Evolutionary conservation across 2,329 filamentous ascomycete genomes (phyloP).

Genomic region (Microsporum canis): DNA sequence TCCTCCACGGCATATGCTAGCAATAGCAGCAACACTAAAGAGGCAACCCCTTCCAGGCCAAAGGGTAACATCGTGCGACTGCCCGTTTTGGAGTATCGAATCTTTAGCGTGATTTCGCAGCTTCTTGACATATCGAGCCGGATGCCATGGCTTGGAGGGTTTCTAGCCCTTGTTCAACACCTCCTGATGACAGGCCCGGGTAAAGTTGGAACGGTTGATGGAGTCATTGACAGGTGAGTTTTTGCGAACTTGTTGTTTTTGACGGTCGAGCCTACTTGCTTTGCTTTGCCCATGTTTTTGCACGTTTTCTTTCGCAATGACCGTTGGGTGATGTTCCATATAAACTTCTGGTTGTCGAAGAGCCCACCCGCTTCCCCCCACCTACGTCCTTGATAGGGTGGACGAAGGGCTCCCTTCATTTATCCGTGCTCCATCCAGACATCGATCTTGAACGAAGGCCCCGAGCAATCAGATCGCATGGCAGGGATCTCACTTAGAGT

Average conservation of each 20-base stretch:
- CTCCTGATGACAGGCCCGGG: conserved; percentile 62
- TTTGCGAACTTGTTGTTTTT: conserved; percentile 12
- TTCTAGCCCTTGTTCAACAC: conserved; percentile 65
- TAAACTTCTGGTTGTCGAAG: neutral
- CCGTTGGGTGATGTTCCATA: conserved; percentile 6
- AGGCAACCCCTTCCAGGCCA: conserved; percentile 19
- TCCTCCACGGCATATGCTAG: conserved; percentile 10
- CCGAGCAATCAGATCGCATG: conserved; percentile 18
- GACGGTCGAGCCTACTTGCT: conserved; percentile 3
- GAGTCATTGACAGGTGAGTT: conserved; percentile 82
- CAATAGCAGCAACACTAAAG: conserved; percentile 6
- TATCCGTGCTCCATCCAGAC: conserved; percentile 1
- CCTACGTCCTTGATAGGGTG: neutral
- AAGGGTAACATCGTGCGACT: conserved; percentile 28
- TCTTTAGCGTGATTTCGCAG: conserved; percentile 63
- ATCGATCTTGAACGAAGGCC: conserved; percentile 1
- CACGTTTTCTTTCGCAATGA: conserved; percentile 8
- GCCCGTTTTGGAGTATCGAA: conserved; percentile 63
- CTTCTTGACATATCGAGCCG: conserved; percentile 62
- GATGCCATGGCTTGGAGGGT: conserved; percentile 83
- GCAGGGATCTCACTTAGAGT: conserved; percentile 18
- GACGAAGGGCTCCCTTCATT: neutral
- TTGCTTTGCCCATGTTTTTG: conserved; percentile 9
- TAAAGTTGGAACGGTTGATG: conserved; percentile 60
- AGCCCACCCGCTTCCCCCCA: neutral